These are phyloP conservation scores for Diplodia mutila DNA, from an alignment of 2,329 filamentous ascomycete species.

Conservation along the genomic window DNA sequence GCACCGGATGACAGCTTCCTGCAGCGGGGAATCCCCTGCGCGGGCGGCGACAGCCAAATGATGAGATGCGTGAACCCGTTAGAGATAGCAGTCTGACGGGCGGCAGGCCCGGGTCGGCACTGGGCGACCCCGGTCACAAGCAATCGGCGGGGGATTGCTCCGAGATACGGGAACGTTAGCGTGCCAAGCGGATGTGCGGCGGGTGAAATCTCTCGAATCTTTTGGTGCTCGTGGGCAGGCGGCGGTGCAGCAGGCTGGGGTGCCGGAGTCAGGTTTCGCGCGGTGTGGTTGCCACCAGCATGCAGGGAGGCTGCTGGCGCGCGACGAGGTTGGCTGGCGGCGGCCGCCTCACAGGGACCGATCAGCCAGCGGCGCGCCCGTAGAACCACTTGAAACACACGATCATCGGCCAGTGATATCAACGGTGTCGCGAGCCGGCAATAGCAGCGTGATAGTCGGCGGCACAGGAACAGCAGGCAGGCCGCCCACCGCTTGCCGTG, in stretches of 20 bases:
- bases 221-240: constrained; percentile 2
- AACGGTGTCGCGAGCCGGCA: constrained; percentile 6
- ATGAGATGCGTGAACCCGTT: not conserved
- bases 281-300: constrained; percentile 8
- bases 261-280: constrained; percentile 2
- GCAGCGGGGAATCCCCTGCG: constrained; percentile 5
- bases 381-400: constrained; percentile 24
- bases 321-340: constrained; percentile 9
- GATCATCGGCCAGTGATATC: constrained; percentile 22
- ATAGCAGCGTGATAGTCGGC: constrained; percentile 19
- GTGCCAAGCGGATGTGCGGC: constrained; percentile 14
- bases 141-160: constrained; percentile 21
- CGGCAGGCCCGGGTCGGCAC: too few species aligned
- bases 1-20: not conserved
- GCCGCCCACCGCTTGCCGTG: constrained; percentile 9
- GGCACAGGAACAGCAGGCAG: constrained; percentile 22
- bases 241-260: not conserved
- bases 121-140: constrained; percentile 2
- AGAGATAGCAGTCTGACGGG: not conserved
- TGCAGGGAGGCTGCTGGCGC: constrained; percentile 14
- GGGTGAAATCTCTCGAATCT: constrained; percentile 2
- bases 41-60: not conserved
- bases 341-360: constrained; percentile 14
- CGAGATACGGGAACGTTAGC: constrained; percentile 17
- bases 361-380: constrained; percentile 20